Conservation (phyloP, 108 stramenopile species). For the Skeletonema marinoi region DNA sequence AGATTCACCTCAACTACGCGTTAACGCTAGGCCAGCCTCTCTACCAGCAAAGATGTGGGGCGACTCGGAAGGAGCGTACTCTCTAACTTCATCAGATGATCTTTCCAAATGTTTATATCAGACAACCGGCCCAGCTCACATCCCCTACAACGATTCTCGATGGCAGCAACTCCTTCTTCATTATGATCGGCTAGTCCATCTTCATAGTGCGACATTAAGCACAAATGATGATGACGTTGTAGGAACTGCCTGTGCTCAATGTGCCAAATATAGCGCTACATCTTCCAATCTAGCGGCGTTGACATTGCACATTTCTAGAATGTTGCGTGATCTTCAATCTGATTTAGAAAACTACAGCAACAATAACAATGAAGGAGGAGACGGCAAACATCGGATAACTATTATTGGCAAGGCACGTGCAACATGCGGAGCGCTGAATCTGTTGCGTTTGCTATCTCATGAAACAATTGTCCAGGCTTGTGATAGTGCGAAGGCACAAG, state of each 20-base stretch:
- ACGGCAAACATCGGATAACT: conserved; percentile 54
- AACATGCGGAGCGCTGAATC: conserved; percentile 69
- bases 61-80: conserved; percentile 32
- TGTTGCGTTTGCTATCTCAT: conserved; percentile 63
- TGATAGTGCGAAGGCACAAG: conserved; percentile 25
- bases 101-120: conserved; percentile 53
- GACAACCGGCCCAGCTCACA: conserved; percentile 70
- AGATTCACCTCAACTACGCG: too few species aligned
- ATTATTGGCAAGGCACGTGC: conserved; percentile 80
- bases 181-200: conserved; percentile 80
- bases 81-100: conserved; percentile 19
- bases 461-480: conserved; percentile 53
- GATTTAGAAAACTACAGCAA: conserved; percentile 9
- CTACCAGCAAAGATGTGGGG: neutral
- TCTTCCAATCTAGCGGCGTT: conserved; percentile 81
- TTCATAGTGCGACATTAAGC: conserved; percentile 32
- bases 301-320: conserved; percentile 64
- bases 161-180: conserved; percentile 78
- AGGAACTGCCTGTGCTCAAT: conserved; percentile 51
- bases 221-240: conserved; percentile 34
- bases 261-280: conserved; percentile 55
- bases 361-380: neutral
- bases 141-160: conserved; percentile 71
- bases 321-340: conserved; percentile 62
- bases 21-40: too few species aligned